A percentile compares a stretch with the other conserved stretches of the same genome.
Evolutionary conservation across 441 rosid genomes (phyloP).

Genomic region (California macrophylla): DNA sequence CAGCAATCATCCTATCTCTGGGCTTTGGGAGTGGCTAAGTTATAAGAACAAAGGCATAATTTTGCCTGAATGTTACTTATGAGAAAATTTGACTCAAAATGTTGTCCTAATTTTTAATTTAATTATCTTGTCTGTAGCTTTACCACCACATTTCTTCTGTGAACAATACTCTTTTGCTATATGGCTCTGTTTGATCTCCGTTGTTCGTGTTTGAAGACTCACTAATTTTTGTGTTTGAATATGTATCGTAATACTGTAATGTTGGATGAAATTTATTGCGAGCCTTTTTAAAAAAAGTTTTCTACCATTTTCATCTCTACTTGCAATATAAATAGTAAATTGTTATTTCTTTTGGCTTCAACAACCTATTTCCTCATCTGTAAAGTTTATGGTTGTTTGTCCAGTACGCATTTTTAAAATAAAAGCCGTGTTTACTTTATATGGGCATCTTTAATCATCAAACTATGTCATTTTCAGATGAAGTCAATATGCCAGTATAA

Average conservation of each 20-base stretch:
- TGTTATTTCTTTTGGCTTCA: neutral
- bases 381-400: too few species aligned
- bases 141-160: neutral
- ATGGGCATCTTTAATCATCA: neutral
- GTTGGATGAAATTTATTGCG: neutral
- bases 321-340: neutral
- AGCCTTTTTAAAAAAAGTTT: too few species aligned
- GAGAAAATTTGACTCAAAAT: neutral
- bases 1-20: too few species aligned
- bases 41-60: neutral
- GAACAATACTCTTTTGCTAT: neutral
- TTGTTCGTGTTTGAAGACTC: neutral
- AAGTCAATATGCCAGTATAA: slow-evolving; percentile 52
- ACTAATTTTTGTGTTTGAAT: neutral
- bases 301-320: neutral
- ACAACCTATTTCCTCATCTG: neutral
- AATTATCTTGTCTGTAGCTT: too few species aligned
- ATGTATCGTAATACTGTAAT: neutral
- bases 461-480: slow-evolving; percentile 33
- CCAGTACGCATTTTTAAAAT: too few species aligned
- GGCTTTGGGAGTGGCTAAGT: neutral
- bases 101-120: too few species aligned
- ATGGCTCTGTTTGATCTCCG: neutral
- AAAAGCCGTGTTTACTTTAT: too few species aligned
- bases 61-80: neutral